Base-by-base conservation (phyloP, 139 green algal genomes). In the Volvox reticuliferus region DNA sequence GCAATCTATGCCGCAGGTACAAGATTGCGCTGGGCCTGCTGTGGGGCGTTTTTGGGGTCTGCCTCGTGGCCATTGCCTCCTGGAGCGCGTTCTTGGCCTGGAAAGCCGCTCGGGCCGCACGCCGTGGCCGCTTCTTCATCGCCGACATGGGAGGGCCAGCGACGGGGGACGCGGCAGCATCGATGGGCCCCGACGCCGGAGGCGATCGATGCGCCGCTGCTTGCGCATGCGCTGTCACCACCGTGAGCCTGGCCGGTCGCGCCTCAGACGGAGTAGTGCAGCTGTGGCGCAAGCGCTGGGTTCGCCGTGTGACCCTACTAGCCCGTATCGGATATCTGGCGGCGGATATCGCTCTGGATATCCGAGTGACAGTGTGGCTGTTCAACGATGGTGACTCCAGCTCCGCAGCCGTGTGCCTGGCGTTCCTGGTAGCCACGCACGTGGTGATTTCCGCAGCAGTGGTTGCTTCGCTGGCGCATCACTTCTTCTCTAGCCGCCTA, bases 351-450 rank as follows among this genome's bases (percentile, higher is more conserved):
- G 89, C 86, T 9, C 67, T 93, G 36, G 92, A 94, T 76, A 78
- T 93, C 24, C 13, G 32, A 0, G 82, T 94, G 2, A 61, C 35
- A 0, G 75, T 91, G 32, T 94, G 92, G 92, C 87, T 94, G 55
- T 89, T 44, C 1, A 12, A 0, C 2, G 86, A 94, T 30, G 89
- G 87, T 1, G 87, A 79, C 36, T 0, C 33, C 21, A 82, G 12
- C 17, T 50, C 82, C 20, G 26, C 37, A 3, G 87, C 63, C 2
- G 89, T 93, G 30, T 94, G 92, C 61, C 80, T 88, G 55, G 86
- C 69, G 1, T 94, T 94, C 76, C 79, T 94, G 12, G n/a, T 81
- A 1, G 32, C 88, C 1, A 83, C 92, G 1, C 92, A 94, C 84
- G 30, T 87, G 61, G 87, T 79, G 0, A 32, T 88, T 19, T 82